Evolutionary conservation across 495 filamentous ascomycete species (phyloP), one percentile per base, ranked within the genome.

Genomic region (Corynascus novoguineensis): DNA sequence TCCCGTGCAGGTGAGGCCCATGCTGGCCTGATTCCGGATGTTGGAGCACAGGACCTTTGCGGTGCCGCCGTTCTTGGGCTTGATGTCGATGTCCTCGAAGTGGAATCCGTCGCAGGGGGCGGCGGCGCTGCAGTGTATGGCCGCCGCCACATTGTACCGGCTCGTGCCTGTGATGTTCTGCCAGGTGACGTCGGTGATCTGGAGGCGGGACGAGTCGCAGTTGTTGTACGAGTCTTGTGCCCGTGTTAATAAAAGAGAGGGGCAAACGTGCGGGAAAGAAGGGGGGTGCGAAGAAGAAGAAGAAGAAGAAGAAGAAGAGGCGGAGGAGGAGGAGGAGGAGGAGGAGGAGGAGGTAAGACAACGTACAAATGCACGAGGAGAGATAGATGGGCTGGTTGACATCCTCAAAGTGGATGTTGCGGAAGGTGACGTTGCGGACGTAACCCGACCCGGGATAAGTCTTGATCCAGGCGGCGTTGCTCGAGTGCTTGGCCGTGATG

Each of bases 301-400:
- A n/a, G n/a, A n/a, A n/a, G 37, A 25, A 24, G 29, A n/a, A 10
- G 17, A 41, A n/a, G 9, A 5, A 5, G 7, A 8, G 7, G 15
- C 2, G 1, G 4, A 41, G 17, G 37, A 17, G 17, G 10, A 41
- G 5, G 37, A n/a, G 37, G 7, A 21, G 5, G 37, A 4, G 7
- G n/a, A 17, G 37, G 14, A 17, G 5, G 19, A 14, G 41, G 41
- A 1, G 29, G 4, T 29, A 25, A 24, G 29, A n/a, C 8, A 15
- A 52, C 59, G 41, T 50, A 53, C 62, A 84, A 63, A 82, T 83
- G 62, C 81, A 84, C 15, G 74, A 69, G 12, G 78, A 80, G 24
- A 84, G 75, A 61, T 83, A 81, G 60, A 83, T 80, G 15, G 80
- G 81, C 71, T 78, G 71, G 65, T 76, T 74, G 63, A 76, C 76